Percentiles rank a stretch among this genome's conserved stretches.
Conservation (phyloP, 2,329 filamentous ascomycete species). For the Verticillium dahliae region DNA sequence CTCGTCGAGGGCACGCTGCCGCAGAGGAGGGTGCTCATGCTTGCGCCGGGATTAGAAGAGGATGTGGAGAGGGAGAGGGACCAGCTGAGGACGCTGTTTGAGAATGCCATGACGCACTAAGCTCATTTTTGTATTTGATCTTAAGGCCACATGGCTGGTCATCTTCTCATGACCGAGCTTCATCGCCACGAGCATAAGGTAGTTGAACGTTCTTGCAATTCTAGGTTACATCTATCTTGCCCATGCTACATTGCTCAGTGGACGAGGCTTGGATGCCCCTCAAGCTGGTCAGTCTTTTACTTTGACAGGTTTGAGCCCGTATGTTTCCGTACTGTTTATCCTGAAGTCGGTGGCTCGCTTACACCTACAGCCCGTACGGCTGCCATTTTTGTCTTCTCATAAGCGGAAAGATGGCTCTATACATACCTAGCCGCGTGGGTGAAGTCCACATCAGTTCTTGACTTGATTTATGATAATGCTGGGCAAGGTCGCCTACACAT, state of each 20-base stretch:
- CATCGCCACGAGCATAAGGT: not conserved
- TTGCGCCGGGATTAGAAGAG: conserved; percentile 74
- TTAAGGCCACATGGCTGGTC: not conserved
- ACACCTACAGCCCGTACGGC: not conserved
- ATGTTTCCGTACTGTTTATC: not conserved
- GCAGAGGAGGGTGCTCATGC: conserved; percentile 81
- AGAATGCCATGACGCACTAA: conserved; percentile 41
- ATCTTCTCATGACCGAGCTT: not conserved
- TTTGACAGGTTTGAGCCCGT: not conserved
- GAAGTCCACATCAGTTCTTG: too few relatives aligned
- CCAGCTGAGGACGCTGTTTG: conserved; percentile 64
- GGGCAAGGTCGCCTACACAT: too few relatives aligned
- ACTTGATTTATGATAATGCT: too few relatives aligned
- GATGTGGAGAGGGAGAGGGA: conserved; percentile 66
- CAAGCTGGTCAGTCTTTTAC: not conserved
- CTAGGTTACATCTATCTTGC: not conserved
- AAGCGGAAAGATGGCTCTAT: too few relatives aligned
- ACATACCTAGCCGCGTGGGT: too few relatives aligned
- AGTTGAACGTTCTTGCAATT: too few relatives aligned
- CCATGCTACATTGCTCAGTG: not conserved
- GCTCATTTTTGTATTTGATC: not conserved
- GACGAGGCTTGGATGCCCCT: not conserved
- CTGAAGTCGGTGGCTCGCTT: not conserved
- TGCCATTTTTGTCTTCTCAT: too few relatives aligned
- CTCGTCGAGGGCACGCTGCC: conserved; percentile 94